Evolutionary conservation across 208 protist species (phyloP).

Genomic region (Crithidia fasciculata): DNA sequence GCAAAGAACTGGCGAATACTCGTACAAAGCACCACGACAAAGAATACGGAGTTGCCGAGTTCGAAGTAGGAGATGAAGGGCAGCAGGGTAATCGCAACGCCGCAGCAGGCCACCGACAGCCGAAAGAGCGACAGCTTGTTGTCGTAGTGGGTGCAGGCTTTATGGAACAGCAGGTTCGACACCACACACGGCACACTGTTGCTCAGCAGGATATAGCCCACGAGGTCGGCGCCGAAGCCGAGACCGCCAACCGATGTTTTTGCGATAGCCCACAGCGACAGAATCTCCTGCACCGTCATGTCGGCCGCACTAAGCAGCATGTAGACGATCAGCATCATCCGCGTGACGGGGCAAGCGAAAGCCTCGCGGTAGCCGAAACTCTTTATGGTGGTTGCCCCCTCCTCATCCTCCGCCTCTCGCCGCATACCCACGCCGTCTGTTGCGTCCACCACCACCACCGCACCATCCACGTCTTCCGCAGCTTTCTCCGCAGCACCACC

Average conservation of each 20-base stretch:
- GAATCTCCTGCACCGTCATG: conserved; percentile 43
- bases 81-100: conserved; percentile 7
- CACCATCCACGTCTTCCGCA: not conserved
- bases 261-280: conserved; percentile 69
- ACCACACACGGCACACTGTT: conserved; percentile 53
- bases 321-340: conserved; percentile 56
- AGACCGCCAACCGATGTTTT: conserved; percentile 44
- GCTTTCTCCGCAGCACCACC: too few relatives aligned
- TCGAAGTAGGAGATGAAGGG: conserved; percentile 35
- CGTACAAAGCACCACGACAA: conserved; percentile 40
- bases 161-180: conserved; percentile 55
- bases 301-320: conserved; percentile 56
- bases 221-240: conserved; percentile 32
- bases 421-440: too few relatives aligned
- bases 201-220: conserved; percentile 51
- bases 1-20: conserved; percentile 44
- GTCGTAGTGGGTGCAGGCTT: conserved; percentile 31
- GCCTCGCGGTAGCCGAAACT: conserved; percentile 64
- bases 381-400: conserved; percentile 9
- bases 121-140: conserved; percentile 59
- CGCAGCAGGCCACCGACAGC: conserved; percentile 22
- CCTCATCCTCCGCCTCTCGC: not conserved
- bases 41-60: conserved; percentile 11
- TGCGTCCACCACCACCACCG: not conserved
- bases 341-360: conserved; percentile 36